Evolutionary conservation across 306 rosid species (phyloP), one percentile per base, ranked within the genome.

Genomic region (Quercus wislizeni): DNA sequence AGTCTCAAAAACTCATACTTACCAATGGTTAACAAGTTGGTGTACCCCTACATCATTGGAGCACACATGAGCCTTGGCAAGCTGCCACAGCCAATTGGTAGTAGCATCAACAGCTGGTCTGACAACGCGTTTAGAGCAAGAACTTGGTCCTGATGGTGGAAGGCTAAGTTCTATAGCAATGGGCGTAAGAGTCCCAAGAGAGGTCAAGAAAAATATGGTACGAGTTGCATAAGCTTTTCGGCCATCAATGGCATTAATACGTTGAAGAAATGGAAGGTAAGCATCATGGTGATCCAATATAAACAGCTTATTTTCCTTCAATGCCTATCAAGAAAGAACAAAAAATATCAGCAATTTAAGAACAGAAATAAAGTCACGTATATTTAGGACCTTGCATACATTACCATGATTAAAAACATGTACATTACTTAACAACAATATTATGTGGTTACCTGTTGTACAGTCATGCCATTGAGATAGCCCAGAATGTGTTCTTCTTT

Each of bases 1-100:
- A 28, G 38, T 35, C 54, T 68, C 9, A 74, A 52, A 49, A 46
- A 1, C 9, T 17, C 30, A 52, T 69, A 21, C 87, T 61, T 86
- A 94, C 99, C 98, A 95, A 84, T 95, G 99, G 83, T 95, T 89
- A 19, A 88, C 88, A 31, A 95, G 99, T 83, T 95, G 99, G 87
- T 95, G 99, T 35, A 93, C 97, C 10, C 99, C 99, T 1, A 94
- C 97, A 49, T 95, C 99, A 28, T 95, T 95, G 85, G 95, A 74
- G 79, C 94, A 87, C 41, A 91, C 96, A 38, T 95, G 99, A 5
- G 98, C 92, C 87, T 95, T 95, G 23, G 99, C 99, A 62, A 95
- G 94, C 84, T 88, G 92, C 99, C 99, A 95, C 21, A 62, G 19
- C 99, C 99, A 95, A 71, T 84, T 89, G 77, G 91, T 71, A 2